Evolutionary conservation across 164 flowering plant species (phyloP).

Genomic region (Liquidambar formosana): DNA sequence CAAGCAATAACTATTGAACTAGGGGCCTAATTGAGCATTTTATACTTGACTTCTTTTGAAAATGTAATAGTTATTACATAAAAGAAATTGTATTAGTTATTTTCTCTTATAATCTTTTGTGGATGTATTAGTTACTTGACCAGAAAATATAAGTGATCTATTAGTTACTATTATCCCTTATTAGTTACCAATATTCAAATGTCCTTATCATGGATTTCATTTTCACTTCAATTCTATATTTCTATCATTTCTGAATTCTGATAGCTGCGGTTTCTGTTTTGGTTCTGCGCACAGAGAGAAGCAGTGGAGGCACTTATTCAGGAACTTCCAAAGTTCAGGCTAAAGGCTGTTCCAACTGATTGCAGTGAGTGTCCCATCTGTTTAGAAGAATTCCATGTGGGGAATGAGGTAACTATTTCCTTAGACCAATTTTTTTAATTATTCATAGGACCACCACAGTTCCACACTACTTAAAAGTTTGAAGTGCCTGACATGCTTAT

Average conservation of each 20-base stretch:
- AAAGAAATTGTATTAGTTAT: too few species aligned
- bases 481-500: background rate
- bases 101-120: too few species aligned
- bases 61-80: too few species aligned
- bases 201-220: background rate
- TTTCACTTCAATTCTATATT: background rate
- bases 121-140: too few species aligned
- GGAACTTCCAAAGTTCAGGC: slow-evolving; percentile 93
- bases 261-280: slow-evolving; percentile 1
- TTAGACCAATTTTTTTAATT: background rate
- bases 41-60: too few species aligned
- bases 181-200: too few species aligned
- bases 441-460: background rate
- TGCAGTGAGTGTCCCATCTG: slow-evolving; percentile 99
- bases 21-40: too few species aligned
- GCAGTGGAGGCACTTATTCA: slow-evolving; percentile 99
- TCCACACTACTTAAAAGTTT: background rate
- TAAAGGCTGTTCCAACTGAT: slow-evolving; percentile 96
- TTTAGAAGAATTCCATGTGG: slow-evolving; percentile 88
- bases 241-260: background rate
- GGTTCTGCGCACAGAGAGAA: slow-evolving; percentile 64
- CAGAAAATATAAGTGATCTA: too few species aligned
- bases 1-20: too few species aligned
- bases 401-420: slow-evolving; percentile 71
- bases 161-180: too few species aligned